phyloP scores from a whole-genome alignment of 164 flowering plant genomes.

The Buxus sempervirens region DNA sequence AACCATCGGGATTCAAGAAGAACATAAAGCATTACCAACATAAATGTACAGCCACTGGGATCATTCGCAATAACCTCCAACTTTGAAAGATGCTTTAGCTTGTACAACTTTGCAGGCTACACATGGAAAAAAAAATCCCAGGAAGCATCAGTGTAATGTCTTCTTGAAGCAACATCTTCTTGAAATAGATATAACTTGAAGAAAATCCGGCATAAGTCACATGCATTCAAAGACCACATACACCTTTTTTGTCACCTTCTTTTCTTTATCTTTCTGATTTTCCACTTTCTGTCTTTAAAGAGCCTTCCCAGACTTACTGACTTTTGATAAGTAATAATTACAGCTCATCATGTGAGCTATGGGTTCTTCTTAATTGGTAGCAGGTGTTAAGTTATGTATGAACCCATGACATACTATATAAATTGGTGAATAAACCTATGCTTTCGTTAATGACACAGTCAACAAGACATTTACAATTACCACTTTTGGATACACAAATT shows the following conservation, averaged over 20 bases:
- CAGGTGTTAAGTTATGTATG: too few species aligned
- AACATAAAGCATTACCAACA: constrained; percentile 54
- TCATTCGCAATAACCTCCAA: constrained; percentile 92
- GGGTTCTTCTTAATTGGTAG: too few species aligned
- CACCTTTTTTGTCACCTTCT: not conserved
- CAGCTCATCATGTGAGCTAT: too few species aligned
- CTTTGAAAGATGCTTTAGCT: constrained; percentile 95
- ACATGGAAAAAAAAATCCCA: constrained; percentile 5
- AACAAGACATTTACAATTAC: too few species aligned
- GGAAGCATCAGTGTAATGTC: not conserved
- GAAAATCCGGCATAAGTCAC: not conserved
- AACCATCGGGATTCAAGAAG: constrained; percentile 6
- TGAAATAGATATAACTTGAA: not conserved
- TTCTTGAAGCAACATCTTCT: not conserved
- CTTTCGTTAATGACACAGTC: too few species aligned
- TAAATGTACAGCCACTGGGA: constrained; percentile 92
- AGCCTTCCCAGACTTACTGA: too few species aligned
- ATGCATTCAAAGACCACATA: not conserved
- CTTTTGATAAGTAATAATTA: too few species aligned
- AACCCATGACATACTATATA: too few species aligned
- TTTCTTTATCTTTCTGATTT: too few species aligned
- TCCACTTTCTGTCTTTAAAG: too few species aligned
- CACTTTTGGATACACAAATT: too few species aligned
- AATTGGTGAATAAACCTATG: too few species aligned
- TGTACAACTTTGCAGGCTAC: constrained; percentile 94